Evolutionary conservation across 75 land plant genomes (phyloP).

Genomic region (Sequoiadendron giganteum): DNA sequence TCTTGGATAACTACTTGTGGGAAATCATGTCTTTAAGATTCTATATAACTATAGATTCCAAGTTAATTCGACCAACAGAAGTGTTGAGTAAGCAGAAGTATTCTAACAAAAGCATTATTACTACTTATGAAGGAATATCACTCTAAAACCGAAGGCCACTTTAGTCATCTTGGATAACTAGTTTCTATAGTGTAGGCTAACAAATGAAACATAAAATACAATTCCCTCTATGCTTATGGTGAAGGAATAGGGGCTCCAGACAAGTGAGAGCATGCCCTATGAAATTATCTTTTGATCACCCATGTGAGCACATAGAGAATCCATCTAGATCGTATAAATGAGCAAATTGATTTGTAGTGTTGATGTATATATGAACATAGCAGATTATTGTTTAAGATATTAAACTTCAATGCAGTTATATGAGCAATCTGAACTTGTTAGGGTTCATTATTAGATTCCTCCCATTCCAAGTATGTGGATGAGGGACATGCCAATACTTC

Average conservation of each 20-base stretch:
- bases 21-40: too few species aligned
- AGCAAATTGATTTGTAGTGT: background rate
- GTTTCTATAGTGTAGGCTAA: background rate
- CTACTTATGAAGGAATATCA: background rate
- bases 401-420: too few species aligned
- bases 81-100: background rate
- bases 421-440: too few species aligned
- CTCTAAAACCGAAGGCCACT: background rate
- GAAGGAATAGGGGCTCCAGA: background rate
- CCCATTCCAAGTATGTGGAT: too few species aligned
- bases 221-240: background rate
- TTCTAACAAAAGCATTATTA: background rate
- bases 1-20: background rate
- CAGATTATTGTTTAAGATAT: background rate
- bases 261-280: background rate
- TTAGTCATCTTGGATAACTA: background rate
- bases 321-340: background rate
- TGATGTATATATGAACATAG: background rate
- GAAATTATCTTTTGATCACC: background rate
- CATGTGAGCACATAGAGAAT: background rate
- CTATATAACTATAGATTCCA: background rate
- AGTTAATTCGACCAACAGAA: background rate
- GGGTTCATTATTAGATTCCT: too few species aligned
- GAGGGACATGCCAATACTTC: too few species aligned
- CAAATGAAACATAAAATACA: background rate